These are phyloP conservation scores for Scutellaria barbata DNA, from an alignment of 257 asterid species.

Conservation along the genomic window DNA sequence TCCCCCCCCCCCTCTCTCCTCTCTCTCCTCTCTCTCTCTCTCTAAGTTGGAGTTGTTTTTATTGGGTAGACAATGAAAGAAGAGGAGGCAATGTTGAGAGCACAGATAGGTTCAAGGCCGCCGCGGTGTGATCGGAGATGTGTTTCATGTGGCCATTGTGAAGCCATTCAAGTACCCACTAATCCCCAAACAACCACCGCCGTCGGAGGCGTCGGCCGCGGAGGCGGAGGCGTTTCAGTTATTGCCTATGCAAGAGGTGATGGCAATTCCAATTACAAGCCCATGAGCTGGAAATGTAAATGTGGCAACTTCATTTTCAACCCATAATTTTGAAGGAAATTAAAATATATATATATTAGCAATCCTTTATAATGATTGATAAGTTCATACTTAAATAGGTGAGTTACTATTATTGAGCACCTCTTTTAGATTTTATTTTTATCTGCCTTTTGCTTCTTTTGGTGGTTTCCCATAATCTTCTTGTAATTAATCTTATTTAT, in stretches of 20 bases:
- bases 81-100: constrained; percentile 44
- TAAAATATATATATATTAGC: too few species aligned
- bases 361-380: too few species aligned
- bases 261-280: constrained; percentile 71
- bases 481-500: background rate
- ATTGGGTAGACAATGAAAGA: constrained; percentile 8
- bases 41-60: too few species aligned
- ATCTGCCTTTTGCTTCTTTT: too few species aligned
- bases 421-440: background rate
- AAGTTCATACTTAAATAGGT: background rate
- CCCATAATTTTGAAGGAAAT: constrained; percentile 55
- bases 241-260: constrained; percentile 28
- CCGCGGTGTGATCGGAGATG: constrained; percentile 80
- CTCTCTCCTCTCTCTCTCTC: too few species aligned
- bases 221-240: background rate
- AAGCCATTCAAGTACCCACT: constrained; percentile 87
- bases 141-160: constrained; percentile 62
- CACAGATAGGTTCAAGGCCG: constrained; percentile 74
- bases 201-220: too few species aligned
- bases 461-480: too few species aligned
- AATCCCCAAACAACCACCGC: constrained; percentile 42
- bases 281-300: constrained; percentile 96
- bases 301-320: constrained; percentile 79
- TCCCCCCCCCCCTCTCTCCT: too few species aligned
- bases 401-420: constrained; percentile 1